A percentile compares a stretch with the other conserved stretches of the same genome.
Evolutionary conservation across 495 filamentous ascomycete genomes (phyloP).

Genomic region (Paragyromitra xinjiangensis): DNA sequence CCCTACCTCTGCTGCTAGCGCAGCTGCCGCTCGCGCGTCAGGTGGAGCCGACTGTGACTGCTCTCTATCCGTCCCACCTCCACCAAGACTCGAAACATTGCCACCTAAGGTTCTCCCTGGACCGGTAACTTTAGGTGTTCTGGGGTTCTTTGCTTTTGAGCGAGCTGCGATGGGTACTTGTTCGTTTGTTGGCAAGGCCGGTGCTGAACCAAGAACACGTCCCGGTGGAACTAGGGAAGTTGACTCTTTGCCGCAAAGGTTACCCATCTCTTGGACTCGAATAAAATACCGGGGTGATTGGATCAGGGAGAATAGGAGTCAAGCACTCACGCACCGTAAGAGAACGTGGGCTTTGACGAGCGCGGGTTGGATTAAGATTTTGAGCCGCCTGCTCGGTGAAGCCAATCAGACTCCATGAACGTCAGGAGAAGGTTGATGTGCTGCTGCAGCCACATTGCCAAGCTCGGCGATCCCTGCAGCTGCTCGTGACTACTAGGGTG

Average conservation of each 20-base stretch:
- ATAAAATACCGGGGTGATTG: background rate
- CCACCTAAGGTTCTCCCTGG: conserved; percentile 41
- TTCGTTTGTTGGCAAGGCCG: conserved; percentile 4
- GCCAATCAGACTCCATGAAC: conserved; percentile 8
- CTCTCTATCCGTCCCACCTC: conserved; percentile 12
- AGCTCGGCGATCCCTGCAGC: background rate
- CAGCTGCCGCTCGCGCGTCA: conserved; percentile 46
- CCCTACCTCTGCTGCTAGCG: conserved; percentile 47
- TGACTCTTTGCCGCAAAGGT: conserved; percentile 43
- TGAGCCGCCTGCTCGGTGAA: conserved; percentile 15
- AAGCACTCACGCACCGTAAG: conserved; percentile 3
- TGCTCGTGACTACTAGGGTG: background rate
- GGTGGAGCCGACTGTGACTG: conserved; percentile 11
- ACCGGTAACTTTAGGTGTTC: conserved; percentile 38
- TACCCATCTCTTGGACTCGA: conserved; percentile 43
- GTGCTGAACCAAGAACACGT: conserved; percentile 34
- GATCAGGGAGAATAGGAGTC: background rate
- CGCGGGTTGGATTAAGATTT: conserved; percentile 2
- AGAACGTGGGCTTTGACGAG: conserved; percentile 12
- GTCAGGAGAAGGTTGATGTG: background rate
- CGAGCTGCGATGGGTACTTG: background rate
- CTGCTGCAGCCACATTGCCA: background rate
- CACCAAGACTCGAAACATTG: background rate
- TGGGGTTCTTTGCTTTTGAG: conserved; percentile 31
- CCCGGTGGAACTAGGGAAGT: conserved; percentile 28